Percentiles rank a stretch among this genome's conserved stretches.
Conservation (phyloP, 192 early-diverging fungal species). For the Rhizophlyctis rosea region DNA sequence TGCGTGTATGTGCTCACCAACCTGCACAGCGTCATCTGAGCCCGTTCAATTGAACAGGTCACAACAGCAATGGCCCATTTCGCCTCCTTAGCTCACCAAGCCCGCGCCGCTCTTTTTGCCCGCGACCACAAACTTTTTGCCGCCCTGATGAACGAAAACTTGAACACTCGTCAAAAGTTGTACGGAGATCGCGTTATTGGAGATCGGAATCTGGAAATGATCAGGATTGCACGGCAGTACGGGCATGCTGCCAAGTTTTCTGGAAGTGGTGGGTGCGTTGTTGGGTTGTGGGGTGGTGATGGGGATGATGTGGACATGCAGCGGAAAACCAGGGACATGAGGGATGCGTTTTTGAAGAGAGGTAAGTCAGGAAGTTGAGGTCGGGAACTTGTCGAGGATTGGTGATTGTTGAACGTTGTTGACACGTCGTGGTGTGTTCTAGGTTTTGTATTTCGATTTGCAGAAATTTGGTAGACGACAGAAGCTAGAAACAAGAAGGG, state of each 20-base stretch:
- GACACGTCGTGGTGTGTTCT: no score
- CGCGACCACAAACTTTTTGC: slow-evolving; percentile 37
- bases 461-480: no score
- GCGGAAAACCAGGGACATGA: neutral
- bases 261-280: slow-evolving; percentile 58
- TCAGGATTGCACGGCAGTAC: slow-evolving; percentile 39
- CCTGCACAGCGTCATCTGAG: no score
- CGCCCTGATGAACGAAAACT: slow-evolving; percentile 55
- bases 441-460: no score
- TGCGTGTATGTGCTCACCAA: no score
- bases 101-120: slow-evolving; percentile 26
- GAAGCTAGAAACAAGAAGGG: no score
- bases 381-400: no score
- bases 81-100: slow-evolving; percentile 37
- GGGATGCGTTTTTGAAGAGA: neutral
- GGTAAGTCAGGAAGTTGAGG: no score
- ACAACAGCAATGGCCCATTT: slow-evolving; percentile 49
- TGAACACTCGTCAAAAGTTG: slow-evolving; percentile 42
- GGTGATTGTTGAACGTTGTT: no score
- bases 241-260: slow-evolving; percentile 57
- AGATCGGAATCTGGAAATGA: slow-evolving; percentile 45
- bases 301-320: neutral
- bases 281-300: slow-evolving; percentile 43
- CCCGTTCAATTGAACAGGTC: slow-evolving; percentile 22
- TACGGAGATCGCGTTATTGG: slow-evolving; percentile 56